Conservation (phyloP, 106 monocot species). For the Dendrobium huoshanense region DNA sequence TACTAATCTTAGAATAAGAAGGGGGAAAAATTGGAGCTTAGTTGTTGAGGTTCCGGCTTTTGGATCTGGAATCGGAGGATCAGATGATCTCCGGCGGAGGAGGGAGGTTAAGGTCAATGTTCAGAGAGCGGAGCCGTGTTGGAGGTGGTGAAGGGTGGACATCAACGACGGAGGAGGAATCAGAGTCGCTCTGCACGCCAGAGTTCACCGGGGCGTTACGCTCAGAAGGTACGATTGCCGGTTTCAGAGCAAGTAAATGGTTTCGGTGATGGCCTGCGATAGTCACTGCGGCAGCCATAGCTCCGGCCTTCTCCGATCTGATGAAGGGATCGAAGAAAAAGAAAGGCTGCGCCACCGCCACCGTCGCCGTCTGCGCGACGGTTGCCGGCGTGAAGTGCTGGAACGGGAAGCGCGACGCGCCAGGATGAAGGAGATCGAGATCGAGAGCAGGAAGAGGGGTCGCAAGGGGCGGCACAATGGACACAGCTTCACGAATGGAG, state of each 20-base stretch:
- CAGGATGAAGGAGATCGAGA: conserved; percentile 22
- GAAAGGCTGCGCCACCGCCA: conserved; percentile 11
- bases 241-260: not conserved
- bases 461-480: conserved; percentile 11
- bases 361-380: not conserved
- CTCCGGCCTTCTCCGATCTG: conserved; percentile 13
- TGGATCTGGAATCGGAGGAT: not conserved
- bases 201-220: not conserved
- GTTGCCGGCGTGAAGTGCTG: not conserved
- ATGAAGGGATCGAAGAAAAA: conserved; percentile 23
- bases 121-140: not conserved
- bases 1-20: not conserved
- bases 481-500: conserved; percentile 18
- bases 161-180: conserved; percentile 23
- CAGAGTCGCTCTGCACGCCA: conserved; percentile 26
- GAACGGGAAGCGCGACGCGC: conserved; percentile 22
- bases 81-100: not conserved
- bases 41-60: not conserved
- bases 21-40: not conserved
- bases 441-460: conserved; percentile 18
- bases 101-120: conserved; percentile 23
- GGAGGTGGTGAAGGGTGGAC: not conserved
- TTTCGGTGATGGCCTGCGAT: not conserved
- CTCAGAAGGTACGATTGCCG: not conserved
- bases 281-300: conserved; percentile 10